phyloP scores from a whole-genome alignment of 345 rosid species.

The Eutrema yunnanense region DNA sequence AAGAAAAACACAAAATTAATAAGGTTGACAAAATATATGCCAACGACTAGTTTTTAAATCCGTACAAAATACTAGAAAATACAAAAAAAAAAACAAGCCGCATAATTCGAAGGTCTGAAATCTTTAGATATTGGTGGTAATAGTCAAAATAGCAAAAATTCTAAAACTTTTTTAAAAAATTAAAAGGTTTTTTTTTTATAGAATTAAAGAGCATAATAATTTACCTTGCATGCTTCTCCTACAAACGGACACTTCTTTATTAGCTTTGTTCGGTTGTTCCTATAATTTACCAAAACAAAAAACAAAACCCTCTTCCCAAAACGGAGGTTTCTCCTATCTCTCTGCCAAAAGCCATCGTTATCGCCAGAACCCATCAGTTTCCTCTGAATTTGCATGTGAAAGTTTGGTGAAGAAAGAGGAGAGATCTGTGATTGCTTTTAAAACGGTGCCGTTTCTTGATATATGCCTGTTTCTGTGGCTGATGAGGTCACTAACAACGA shows the following conservation, averaged over 20 bases:
- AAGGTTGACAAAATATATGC: conserved; percentile 2
- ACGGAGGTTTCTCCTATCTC: conserved; percentile 2
- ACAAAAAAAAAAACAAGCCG: not conserved
- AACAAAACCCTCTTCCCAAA: conserved; percentile 7
- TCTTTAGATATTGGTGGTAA: not conserved
- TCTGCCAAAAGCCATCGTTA: conserved; percentile 37
- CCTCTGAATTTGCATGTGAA: conserved; percentile 48
- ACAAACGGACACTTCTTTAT: conserved; percentile 43
- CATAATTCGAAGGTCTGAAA: not conserved
- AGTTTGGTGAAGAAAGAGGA: conserved; percentile 42
- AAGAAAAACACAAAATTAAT: not conserved
- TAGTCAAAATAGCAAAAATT: not conserved
- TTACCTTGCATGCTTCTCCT: conserved; percentile 22
- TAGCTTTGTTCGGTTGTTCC: conserved; percentile 27
- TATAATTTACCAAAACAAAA: not conserved
- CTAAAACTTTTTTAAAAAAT: not conserved
- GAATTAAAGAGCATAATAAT: not conserved
- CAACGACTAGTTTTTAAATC: conserved; percentile 18
- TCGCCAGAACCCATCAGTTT: conserved; percentile 37
- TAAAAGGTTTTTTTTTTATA: not conserved
- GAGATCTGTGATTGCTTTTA: conserved; percentile 45
- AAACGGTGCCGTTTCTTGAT: conserved; percentile 40
- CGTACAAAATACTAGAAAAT: not conserved
- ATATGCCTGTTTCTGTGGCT: conserved; percentile 10
- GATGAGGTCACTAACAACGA: conserved; percentile 13